phyloP scores from a whole-genome alignment of 495 filamentous ascomycete species.

The Letharia lupina region DNA sequence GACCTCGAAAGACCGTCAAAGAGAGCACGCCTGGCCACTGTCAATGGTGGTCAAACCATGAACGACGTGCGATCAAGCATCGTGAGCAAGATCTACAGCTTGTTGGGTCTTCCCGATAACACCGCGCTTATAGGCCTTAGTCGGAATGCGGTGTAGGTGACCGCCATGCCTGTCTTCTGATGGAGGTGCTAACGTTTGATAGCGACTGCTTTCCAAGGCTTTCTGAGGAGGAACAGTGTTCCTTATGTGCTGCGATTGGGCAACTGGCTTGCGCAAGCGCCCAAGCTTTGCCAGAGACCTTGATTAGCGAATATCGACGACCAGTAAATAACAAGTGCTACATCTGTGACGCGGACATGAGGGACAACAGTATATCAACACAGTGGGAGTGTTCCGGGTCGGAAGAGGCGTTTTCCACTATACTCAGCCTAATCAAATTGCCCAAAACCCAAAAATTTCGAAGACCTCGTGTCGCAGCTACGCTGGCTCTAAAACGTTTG shows the following conservation, averaged over 20 bases:
- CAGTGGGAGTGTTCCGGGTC: constrained; percentile 30
- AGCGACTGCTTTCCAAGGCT: constrained; percentile 17
- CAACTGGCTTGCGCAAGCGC: constrained; percentile 21
- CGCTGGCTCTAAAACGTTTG: constrained; percentile 60
- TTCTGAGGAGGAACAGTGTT: constrained; percentile 23
- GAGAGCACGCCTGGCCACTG: constrained; percentile 9
- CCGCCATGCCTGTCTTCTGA: neutral
- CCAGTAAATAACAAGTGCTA: constrained; percentile 29
- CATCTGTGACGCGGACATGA: constrained; percentile 33
- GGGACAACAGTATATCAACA: neutral
- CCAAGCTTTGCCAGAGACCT: constrained; percentile 3
- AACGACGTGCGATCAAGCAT: constrained; percentile 8
- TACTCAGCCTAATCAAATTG: constrained; percentile 49
- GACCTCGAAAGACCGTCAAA: constrained; percentile 15
- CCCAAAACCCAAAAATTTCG: constrained; percentile 51
- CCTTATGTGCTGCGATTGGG: constrained; percentile 18
- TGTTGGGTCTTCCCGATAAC: constrained; percentile 12
- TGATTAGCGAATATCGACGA: neutral
- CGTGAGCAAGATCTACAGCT: constrained; percentile 5
- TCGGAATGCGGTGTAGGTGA: constrained; percentile 11
- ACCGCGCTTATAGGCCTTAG: neutral
- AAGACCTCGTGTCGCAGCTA: constrained; percentile 59
- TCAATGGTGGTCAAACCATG: neutral
- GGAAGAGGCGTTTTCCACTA: constrained; percentile 42
- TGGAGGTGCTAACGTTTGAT: neutral